Percentiles rank a stretch among this genome's conserved stretches.
These are phyloP conservation scores for Nicotiana benthamiana DNA, from an alignment of 257 asterid species.

Conservation along the genomic window DNA sequence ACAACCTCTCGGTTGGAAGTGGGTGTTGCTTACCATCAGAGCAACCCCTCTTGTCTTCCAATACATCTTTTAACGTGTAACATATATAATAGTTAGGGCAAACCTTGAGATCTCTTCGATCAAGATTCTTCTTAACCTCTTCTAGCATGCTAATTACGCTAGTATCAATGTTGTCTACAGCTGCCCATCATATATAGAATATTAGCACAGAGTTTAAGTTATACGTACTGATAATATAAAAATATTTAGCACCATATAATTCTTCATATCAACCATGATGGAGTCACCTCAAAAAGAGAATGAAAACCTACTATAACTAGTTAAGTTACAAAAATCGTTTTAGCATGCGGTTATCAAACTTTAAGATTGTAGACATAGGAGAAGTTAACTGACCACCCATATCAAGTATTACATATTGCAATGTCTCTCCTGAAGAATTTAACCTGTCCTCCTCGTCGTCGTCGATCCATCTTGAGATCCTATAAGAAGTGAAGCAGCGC, in stretches of 20 bases:
- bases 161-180: conserved; percentile 91
- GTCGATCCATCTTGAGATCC: conserved; percentile 82
- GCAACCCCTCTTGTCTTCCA: too few species aligned
- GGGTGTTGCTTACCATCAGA: too few species aligned
- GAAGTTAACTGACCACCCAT: conserved; percentile 55
- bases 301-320: background rate
- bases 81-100: background rate
- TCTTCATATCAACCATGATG: too few species aligned
- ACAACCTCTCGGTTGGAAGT: too few species aligned
- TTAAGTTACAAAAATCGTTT: background rate
- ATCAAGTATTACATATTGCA: conserved; percentile 65
- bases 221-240: too few species aligned
- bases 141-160: conserved; percentile 92
- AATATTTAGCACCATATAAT: too few species aligned
- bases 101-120: conserved; percentile 85
- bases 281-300: too few species aligned
- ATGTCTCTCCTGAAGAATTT: conserved; percentile 41
- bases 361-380: background rate
- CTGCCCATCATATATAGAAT: conserved; percentile 27
- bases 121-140: conserved; percentile 65
- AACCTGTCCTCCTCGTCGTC: conserved; percentile 82
- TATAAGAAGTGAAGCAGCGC: conserved; percentile 11
- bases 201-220: background rate
- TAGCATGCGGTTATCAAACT: background rate
- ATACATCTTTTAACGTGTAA: background rate